Percentiles rank a stretch among this genome's conserved stretches.
These are phyloP conservation scores for Mycena rosella DNA, from an alignment of 768 basidiomycete species.

Conservation along the genomic window DNA sequence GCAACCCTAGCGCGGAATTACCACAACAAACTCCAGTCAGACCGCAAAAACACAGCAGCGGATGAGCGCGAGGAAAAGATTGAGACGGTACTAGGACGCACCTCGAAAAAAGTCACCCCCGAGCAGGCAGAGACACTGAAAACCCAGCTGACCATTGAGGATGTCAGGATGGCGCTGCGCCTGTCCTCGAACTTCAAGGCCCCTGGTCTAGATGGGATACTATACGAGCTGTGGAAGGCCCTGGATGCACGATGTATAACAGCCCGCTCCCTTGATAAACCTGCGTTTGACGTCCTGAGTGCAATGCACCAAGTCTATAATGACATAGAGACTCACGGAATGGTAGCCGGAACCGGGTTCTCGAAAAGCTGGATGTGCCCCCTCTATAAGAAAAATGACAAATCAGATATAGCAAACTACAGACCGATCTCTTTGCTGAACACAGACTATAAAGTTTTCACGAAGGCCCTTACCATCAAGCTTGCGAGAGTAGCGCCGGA, in stretches of 20 bases:
- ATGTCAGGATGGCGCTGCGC: background rate
- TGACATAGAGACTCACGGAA: too few species aligned
- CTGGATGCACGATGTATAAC: background rate
- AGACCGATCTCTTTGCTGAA: too few species aligned
- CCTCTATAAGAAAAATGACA: too few species aligned
- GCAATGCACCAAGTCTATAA: too few species aligned
- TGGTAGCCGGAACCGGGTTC: too few species aligned
- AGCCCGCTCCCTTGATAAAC: too few species aligned
- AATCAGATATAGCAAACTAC: too few species aligned
- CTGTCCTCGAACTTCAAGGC: background rate
- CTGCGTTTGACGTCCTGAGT: too few species aligned
- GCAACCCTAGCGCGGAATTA: slow-evolving; percentile 5
- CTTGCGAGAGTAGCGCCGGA: too few species aligned
- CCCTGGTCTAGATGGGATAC: background rate
- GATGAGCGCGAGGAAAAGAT: background rate
- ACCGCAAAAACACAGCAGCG: background rate
- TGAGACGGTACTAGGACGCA: background rate
- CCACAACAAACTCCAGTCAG: background rate
- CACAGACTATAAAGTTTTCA: too few species aligned
- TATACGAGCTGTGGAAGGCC: background rate
- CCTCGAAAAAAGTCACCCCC: background rate
- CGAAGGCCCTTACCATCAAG: too few species aligned
- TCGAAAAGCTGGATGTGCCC: too few species aligned
- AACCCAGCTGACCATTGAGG: background rate
- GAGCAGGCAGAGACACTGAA: background rate